A percentile compares a stretch with the other conserved stretches of the same genome.
phyloP scores from a whole-genome alignment of 768 basidiomycete genomes.

The Russula lepida region DNA sequence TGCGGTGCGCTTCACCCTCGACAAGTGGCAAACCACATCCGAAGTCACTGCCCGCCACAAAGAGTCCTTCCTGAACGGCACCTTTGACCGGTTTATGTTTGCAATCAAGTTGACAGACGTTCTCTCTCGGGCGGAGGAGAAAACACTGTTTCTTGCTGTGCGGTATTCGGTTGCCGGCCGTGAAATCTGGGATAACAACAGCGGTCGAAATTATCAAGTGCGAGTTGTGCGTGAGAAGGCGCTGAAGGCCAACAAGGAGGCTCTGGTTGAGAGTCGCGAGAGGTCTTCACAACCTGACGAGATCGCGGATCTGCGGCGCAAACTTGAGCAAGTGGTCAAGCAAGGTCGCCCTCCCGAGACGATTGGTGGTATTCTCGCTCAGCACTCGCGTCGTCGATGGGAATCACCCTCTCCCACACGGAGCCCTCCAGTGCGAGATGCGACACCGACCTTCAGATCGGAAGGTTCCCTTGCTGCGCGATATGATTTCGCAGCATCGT shows the following conservation, averaged over 20 bases:
- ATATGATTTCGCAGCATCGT: slow-evolving; percentile 49
- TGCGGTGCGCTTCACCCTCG: slow-evolving; percentile 85
- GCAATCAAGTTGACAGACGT: slow-evolving; percentile 70
- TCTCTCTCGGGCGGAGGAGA: slow-evolving; percentile 68
- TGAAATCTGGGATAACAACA: slow-evolving; percentile 94
- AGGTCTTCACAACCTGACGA: slow-evolving; percentile 28
- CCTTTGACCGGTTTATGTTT: slow-evolving; percentile 71
- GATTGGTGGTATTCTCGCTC: slow-evolving; percentile 26
- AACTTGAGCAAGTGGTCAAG: slow-evolving; percentile 56
- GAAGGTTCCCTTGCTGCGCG: slow-evolving; percentile 41
- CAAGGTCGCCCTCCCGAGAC: slow-evolving; percentile 27
- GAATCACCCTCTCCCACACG: slow-evolving; percentile 17
- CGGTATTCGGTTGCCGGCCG: slow-evolving; percentile 58
- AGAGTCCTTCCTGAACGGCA: slow-evolving; percentile 31
- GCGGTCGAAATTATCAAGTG: slow-evolving; percentile 67
- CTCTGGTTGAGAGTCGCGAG: not conserved
- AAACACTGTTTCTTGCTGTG: slow-evolving; percentile 72
- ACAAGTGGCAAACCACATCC: slow-evolving; percentile 92
- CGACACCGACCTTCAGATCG: slow-evolving; percentile 25
- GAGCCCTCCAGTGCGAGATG: slow-evolving; percentile 9
- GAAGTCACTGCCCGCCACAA: slow-evolving; percentile 78
- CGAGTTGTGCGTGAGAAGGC: slow-evolving; percentile 43
- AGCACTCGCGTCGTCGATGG: slow-evolving; percentile 19
- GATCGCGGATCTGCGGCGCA: slow-evolving; percentile 53
- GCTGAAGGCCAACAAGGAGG: slow-evolving; percentile 26